Conservation (phyloP, 2,329 filamentous ascomycete species). For the Biscogniauxia sp. region DNA sequence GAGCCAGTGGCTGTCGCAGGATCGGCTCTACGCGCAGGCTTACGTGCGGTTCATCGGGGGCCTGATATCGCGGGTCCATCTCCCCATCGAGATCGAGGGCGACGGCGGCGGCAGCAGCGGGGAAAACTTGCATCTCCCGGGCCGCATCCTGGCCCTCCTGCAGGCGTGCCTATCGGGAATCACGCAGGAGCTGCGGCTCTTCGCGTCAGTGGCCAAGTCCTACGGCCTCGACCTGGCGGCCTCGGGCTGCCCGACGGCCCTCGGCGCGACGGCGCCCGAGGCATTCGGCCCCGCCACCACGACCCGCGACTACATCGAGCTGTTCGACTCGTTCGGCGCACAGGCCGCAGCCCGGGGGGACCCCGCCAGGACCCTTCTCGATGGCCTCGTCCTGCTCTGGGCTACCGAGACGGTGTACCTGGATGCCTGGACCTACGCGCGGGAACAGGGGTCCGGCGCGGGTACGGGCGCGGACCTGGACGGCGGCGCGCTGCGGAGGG, state of each 20-base stretch:
- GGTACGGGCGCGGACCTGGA: slow-evolving; percentile 50
- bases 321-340: slow-evolving; percentile 30
- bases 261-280: slow-evolving; percentile 1
- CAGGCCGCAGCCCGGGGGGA: slow-evolving; percentile 6
- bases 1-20: slow-evolving; percentile 32
- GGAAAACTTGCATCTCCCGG: slow-evolving; percentile 17
- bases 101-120: slow-evolving; percentile 1
- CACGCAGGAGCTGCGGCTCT: slow-evolving; percentile 29
- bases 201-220: slow-evolving; percentile 26
- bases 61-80: slow-evolving; percentile 28
- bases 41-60: slow-evolving; percentile 32
- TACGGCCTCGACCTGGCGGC: slow-evolving; percentile 27
- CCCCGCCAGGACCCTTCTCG: slow-evolving; percentile 41
- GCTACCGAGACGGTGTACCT: slow-evolving; percentile 68
- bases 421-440: slow-evolving; percentile 56
- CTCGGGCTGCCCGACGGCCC: slow-evolving; percentile 11
- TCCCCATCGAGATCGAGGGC: slow-evolving; percentile 16
- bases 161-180: slow-evolving; percentile 28
- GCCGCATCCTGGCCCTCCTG: slow-evolving; percentile 28
- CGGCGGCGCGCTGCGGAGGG: slow-evolving; percentile 60
- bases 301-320: slow-evolving; percentile 26
- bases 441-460: slow-evolving; percentile 27
- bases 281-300: slow-evolving; percentile 23
- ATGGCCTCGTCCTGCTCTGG: slow-evolving; percentile 73
- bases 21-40: slow-evolving; percentile 33